Evolutionary conservation across 768 basidiomycete species (phyloP), one percentile per base, ranked within the genome.

Genomic region (Mycena olivaceomarginata): DNA sequence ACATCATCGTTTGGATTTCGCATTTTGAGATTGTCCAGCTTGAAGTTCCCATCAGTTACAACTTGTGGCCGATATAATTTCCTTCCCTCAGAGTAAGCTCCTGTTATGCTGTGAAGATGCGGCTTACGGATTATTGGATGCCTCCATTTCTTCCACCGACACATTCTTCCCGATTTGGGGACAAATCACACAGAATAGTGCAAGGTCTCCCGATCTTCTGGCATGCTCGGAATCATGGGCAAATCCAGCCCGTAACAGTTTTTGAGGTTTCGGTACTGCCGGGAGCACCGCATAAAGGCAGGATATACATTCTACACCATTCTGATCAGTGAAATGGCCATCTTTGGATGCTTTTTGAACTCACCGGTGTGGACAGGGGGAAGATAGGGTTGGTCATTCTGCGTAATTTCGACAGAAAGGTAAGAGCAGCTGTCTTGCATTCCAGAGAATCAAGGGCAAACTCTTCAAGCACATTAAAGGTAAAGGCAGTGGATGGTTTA

Each of bases 41-140:
- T 81, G 75, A 85, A 85, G 45, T 84, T 85, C 25, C 84, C 83
- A 76, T 84, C 82, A 7, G 65, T 76, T 1, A 81, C 80, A 13
- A 82, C 65, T 22, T 72, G 71, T 2, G 80, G 72, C 4, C 65
- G 72, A 39, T 77, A 79, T 15, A 82, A 40, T 20, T 77, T 5
- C 25, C 81, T 76, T 8, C 25, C 6, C n/a, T 12, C 57, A 37
- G 57, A 37, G 25, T 37, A 31, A 59, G 31, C 20, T 22, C 15
- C 11, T 25, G 8, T 22, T 10, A 15, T 13, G 15, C 11, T n/a
- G 20, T 4, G 18, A 59, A 20, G n/a, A 37, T 22, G 68, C 31
- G 41, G 70, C 67, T 57, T 22, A 69, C 66, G 25, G 53, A 25
- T 56, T 43, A 15, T 13, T n/a, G 6, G 67, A 57, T 5, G 37